Base-by-base conservation (phyloP, 2,329 filamentous ascomycete genomes). In the Seiridium unicorne region DNA sequence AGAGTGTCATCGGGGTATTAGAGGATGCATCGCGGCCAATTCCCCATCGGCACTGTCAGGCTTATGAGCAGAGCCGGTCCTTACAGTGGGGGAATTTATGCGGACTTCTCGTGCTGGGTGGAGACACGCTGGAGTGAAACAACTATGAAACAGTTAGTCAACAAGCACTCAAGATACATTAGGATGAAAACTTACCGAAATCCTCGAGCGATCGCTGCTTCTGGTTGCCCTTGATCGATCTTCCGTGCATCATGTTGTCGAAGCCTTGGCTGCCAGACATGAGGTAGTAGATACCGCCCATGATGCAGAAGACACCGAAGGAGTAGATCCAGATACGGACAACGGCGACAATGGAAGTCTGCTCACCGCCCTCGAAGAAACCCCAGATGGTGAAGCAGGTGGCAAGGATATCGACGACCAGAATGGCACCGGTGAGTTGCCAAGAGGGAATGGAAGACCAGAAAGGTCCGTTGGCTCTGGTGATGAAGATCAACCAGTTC, bases 401-500 rank as follows among this genome's bases (percentile, higher is more conserved):
- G 64, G 92, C 92, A 61, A 96, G 78, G 68, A 95, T 84, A 72
- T 96, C 92, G 70, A 96, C 92, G 55, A 92, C 66, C 53, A 95
- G 74, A 65, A 96, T 92, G 65, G 92, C 92, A 63, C 88, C 88
- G 59, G 82, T 76, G 49, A 96, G 82, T 77, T 96, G 91, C 90
- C 91, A 93, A 62, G 92, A 96, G 62, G 93, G 92, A 61, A 92
- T 85, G 32, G 90, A 93, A 3, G 90, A 93, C 92, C 92, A 96
- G 84, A 96, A 94, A 58, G 92, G 91, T 71, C 92, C 92, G 77
- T 93, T 93, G 78, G 92, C 90, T 83, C 93, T 92, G 65, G 92
- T 96, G 79, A 96, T 94, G 82, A 97, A 96, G 78, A 97, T 97
- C 57, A 96, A 85, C 92, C 93, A 96, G 81, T 96, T 97, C 84